Conservation (phyloP, 2,329 filamentous ascomycete species). For the Pseudogymnoascus sp. region DNA sequence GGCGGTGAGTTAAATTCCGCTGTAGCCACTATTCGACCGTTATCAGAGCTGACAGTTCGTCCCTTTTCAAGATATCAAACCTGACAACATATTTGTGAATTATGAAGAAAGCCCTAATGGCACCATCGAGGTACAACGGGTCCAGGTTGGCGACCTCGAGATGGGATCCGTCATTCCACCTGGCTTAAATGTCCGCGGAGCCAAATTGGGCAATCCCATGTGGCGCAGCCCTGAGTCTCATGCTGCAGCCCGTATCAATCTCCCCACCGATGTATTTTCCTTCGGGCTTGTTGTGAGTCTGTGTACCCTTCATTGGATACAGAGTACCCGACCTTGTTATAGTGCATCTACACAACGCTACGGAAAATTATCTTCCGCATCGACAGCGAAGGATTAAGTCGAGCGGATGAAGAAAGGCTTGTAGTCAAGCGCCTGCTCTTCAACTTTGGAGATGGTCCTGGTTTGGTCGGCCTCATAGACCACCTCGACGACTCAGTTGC, state of each 20-base stretch:
- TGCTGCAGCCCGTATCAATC: slow-evolving; percentile 33
- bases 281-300: slow-evolving; percentile 37
- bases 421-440: slow-evolving; percentile 42
- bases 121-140: slow-evolving; percentile 23
- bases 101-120: slow-evolving; percentile 22
- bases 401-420: slow-evolving; percentile 26
- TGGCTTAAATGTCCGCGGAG: slow-evolving; percentile 31
- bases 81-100: slow-evolving; percentile 39
- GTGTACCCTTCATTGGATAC: neutral
- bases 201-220: slow-evolving; percentile 36
- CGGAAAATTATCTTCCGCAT: slow-evolving; percentile 36
- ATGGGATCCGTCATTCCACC: slow-evolving; percentile 35
- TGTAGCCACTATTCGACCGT: neutral
- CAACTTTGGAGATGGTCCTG: slow-evolving; percentile 39
- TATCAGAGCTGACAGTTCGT: neutral
- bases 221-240: slow-evolving; percentile 42
- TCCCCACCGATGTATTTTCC: slow-evolving; percentile 39
- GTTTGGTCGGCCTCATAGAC: slow-evolving; percentile 35
- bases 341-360: slow-evolving; percentile 41
- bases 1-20: slow-evolving; percentile 22
- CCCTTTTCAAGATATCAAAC: slow-evolving; percentile 34
- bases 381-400: slow-evolving; percentile 14
- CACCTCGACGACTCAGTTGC: slow-evolving; percentile 31
- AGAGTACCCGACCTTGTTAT: neutral
- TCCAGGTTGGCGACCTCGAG: slow-evolving; percentile 38